phyloP scores from a whole-genome alignment of 2,329 filamentous ascomycete genomes.

The Ophiostoma triangulosporum region DNA sequence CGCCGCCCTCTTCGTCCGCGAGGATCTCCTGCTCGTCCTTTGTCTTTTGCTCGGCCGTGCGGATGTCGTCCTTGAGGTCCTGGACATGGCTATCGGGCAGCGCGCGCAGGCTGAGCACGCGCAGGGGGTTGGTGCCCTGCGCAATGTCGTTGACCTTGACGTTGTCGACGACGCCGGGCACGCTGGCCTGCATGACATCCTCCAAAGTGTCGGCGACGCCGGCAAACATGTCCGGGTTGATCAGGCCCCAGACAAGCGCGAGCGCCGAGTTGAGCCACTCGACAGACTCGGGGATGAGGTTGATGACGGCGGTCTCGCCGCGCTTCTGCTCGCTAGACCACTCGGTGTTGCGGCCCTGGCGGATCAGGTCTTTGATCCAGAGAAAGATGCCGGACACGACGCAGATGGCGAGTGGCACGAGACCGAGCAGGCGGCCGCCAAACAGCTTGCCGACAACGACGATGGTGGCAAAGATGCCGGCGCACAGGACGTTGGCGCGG shows the following conservation, averaged over 20 bases:
- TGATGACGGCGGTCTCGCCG: constrained; percentile 73
- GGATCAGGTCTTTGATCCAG: constrained; percentile 79
- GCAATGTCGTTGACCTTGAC: constrained; percentile 91
- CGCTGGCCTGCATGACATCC: constrained; percentile 93
- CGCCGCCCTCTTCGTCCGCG: constrained; percentile 78
- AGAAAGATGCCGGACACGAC: constrained; percentile 69
- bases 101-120: constrained; percentile 75
- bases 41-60: constrained; percentile 61
- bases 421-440: constrained; percentile 61
- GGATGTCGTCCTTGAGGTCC: constrained; percentile 70
- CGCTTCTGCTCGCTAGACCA: constrained; percentile 80
- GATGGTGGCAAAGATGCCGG: constrained; percentile 58
- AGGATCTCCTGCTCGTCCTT: constrained; percentile 81
- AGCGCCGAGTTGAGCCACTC: constrained; percentile 93
- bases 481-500: constrained; percentile 56
- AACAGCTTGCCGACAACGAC: constrained; percentile 67
- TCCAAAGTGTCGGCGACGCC: constrained; percentile 82
- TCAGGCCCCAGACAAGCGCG: constrained; percentile 72
- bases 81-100: constrained; percentile 71
- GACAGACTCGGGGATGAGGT: constrained; percentile 83
- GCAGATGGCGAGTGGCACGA: constrained; percentile 60
- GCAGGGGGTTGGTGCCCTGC: constrained; percentile 80
- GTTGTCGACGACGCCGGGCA: constrained; percentile 83
- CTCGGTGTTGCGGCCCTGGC: constrained; percentile 68
- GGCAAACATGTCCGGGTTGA: constrained; percentile 93